Evolutionary conservation across 352 stramenopile species (phyloP).

Genomic region (Globisporangium recalcitrans): DNA sequence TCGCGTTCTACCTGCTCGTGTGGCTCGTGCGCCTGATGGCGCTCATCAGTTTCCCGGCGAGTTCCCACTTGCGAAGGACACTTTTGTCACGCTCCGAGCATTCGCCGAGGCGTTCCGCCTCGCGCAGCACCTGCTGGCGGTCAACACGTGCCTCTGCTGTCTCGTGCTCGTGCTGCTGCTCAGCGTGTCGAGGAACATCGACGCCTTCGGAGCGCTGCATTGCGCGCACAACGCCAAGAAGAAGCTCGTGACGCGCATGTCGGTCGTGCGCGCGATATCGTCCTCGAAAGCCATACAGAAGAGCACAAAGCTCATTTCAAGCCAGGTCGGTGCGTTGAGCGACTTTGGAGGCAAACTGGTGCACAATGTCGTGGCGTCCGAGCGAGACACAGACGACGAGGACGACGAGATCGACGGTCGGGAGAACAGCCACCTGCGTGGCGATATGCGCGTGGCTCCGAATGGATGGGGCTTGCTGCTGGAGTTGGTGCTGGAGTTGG

Average conservation of each 20-base stretch:
- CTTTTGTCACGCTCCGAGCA: conserved; percentile 30
- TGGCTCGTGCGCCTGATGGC: conserved; percentile 41
- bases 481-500: neutral
- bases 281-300: conserved; percentile 12
- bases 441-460: neutral
- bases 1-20: conserved; percentile 32
- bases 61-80: conserved; percentile 27
- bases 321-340: conserved; percentile 18
- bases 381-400: conserved; percentile 6
- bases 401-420: conserved; percentile 1
- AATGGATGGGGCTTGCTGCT: neutral
- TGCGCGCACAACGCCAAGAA: neutral
- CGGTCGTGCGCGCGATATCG: conserved; percentile 22
- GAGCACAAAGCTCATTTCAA: conserved; percentile 19
- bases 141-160: conserved; percentile 40
- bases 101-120: conserved; percentile 35
- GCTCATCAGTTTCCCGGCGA: conserved; percentile 26
- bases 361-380: conserved; percentile 15
- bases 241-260: conserved; percentile 12
- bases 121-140: conserved; percentile 29
- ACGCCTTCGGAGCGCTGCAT: conserved; percentile 20
- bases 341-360: conserved; percentile 21
- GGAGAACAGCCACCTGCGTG: neutral
- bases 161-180: conserved; percentile 39
- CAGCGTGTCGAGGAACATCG: conserved; percentile 31